Evolutionary conservation across 768 basidiomycete genomes (phyloP).

Genomic region (Boletus huronensis): DNA sequence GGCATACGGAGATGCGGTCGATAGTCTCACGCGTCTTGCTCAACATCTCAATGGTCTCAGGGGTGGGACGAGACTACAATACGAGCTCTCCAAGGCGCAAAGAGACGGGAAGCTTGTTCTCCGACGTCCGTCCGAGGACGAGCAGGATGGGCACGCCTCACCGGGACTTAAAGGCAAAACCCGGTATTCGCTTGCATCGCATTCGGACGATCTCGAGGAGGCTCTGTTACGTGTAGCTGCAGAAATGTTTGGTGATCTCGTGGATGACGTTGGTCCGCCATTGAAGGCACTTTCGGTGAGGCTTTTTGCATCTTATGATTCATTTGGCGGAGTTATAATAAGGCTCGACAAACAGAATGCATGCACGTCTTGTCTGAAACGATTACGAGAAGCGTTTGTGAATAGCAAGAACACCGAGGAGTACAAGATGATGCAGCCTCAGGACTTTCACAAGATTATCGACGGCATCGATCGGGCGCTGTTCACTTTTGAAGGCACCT

Average conservation of each 20-base stretch:
- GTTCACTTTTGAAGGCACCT: slow-evolving; percentile 74
- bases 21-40: slow-evolving; percentile 82
- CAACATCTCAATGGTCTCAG: slow-evolving; percentile 92
- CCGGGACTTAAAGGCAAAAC: slow-evolving; percentile 22
- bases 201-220: slow-evolving; percentile 43
- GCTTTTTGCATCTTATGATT: background rate
- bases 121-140: slow-evolving; percentile 12
- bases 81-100: slow-evolving; percentile 69
- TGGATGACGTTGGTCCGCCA: slow-evolving; percentile 78
- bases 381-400: slow-evolving; percentile 64
- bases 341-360: slow-evolving; percentile 42
- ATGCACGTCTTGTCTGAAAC: slow-evolving; percentile 56
- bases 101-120: slow-evolving; percentile 43
- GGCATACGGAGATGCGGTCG: slow-evolving; percentile 85
- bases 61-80: slow-evolving; percentile 79
- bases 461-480: slow-evolving; percentile 68
- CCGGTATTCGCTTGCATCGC: slow-evolving; percentile 33
- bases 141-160: slow-evolving; percentile 14
- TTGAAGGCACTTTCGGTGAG: slow-evolving; percentile 70
- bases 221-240: slow-evolving; percentile 49
- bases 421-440: slow-evolving; percentile 40
- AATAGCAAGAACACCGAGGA: slow-evolving; percentile 32
- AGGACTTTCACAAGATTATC: slow-evolving; percentile 63
- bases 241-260: slow-evolving; percentile 70
- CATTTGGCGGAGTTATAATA: slow-evolving; percentile 4